Base-by-base conservation (phyloP, 1,139 yeast genomes). In the Pichia sp. region DNA sequence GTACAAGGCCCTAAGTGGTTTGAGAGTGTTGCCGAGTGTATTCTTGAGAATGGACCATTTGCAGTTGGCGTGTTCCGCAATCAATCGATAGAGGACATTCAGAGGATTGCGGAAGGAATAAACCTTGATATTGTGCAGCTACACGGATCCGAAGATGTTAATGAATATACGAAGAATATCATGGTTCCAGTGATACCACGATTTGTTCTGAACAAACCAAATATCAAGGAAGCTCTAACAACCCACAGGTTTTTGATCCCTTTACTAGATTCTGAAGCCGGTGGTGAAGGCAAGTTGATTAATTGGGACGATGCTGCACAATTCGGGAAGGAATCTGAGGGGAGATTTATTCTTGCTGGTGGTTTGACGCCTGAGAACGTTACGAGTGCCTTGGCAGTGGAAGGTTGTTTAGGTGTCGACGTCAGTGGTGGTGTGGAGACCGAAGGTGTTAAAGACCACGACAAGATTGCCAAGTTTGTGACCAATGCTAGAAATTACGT, bases 391-490 rank as follows among this genome's bases (percentile, higher is more conserved):
- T 47, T 57, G 30, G 41, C 37, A 32, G 64, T 63, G 32, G 55
- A 50, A 40, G 78, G 82, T 3, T 74, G 84, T n/a, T 55, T 77
- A 29, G 97, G 96, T 2, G 91, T 81, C 22, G 98, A 91, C 59
- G 97, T 91, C 8, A 82, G 96, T 53, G 91, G 96, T 12, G 98
- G 98, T 1, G 95, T 88, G 1, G 98, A 86, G 49, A 74, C 84
- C 1, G 60, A 70, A 16, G 95, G 94, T 4, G 58, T 51, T 3
- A 91, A 88, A 59, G 94, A 86, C 55, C 50, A 64, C 34, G 55
- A 44, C 1, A 86, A 86, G 59, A 74, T 88, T 26, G 54, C 54
- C 37, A 42, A 47, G 14, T 88, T 87, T 58, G 65, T 88, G 9
- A 43, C 44, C 10, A 68, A 68, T 45, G 91, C 77, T 8, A 58